Percentiles rank a stretch among this genome's conserved stretches.
phyloP scores from a whole-genome alignment of 441 rosid species.

The Melastoma candidum region DNA sequence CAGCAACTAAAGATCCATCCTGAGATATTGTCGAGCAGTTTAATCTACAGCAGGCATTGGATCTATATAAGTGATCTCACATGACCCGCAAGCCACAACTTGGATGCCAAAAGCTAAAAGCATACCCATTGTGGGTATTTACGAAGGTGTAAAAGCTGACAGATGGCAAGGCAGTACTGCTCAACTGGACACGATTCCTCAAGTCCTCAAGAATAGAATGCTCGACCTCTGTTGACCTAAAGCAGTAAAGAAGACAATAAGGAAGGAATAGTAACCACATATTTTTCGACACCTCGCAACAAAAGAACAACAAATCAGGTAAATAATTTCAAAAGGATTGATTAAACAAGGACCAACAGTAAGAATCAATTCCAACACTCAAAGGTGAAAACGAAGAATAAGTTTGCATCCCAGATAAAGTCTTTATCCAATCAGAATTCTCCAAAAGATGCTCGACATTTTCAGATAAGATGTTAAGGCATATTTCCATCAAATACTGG shows the following conservation, averaged over 20 bases:
- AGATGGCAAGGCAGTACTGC: conserved; percentile 72
- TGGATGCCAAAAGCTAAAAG: conserved; percentile 6
- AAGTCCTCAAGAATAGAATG: conserved; percentile 91
- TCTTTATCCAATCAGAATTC: too few species aligned
- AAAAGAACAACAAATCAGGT: too few species aligned
- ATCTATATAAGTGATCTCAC: conserved; percentile 6
- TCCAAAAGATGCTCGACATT: too few species aligned
- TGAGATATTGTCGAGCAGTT: conserved; percentile 69
- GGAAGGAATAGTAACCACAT: conserved; percentile 19
- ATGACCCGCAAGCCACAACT: conserved; percentile 1
- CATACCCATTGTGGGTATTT: conserved; percentile 86
- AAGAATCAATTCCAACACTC: too few species aligned
- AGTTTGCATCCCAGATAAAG: too few species aligned
- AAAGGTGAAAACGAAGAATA: too few species aligned
- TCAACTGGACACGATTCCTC: conserved; percentile 90
- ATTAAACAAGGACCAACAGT: too few species aligned
- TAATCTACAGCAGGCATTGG: conserved; percentile 9
- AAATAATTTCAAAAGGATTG: too few species aligned
- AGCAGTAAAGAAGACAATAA: background rate
- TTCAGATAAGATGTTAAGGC: too few species aligned
- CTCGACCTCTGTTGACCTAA: conserved; percentile 78
- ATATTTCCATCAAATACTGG: too few species aligned
- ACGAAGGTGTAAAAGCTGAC: conserved; percentile 91
- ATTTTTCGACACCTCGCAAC: conserved; percentile 18
- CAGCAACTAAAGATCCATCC: conserved; percentile 95